Base-by-base conservation (phyloP, 805 yeast species). In the Kazachstania viticola region DNA sequence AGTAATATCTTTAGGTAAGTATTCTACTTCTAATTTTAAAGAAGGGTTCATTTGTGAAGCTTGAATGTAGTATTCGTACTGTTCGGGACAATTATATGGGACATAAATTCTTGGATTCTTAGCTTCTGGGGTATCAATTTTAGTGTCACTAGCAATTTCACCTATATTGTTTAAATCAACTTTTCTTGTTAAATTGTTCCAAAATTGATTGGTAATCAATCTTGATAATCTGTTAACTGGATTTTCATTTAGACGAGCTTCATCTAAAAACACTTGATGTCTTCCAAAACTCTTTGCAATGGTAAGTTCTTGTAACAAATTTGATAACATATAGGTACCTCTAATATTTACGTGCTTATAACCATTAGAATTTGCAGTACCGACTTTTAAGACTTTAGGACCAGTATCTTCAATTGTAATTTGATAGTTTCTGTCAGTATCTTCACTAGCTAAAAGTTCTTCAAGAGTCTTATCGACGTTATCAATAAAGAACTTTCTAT, bases 321-420 rank as follows among this genome's bases (percentile, higher is more conserved):
- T 85, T 0, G 91, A 76, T 29, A 85, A 60, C 85, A 79, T 79
- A 49, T 85, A 85, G 0, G 94, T 84, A 2, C 95, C 95, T 36
- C 93, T 61, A 33, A 85, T 67, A 37, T 76, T 80, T 32, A 69
- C 69, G 43, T 71, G 75, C 25, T 71, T 75, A 58, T 58, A 81
- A 1, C 95, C 95, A 45, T 75, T 73, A 4, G 94, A 82, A 50
- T 80, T 79, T 24, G 76, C 83, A 2, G 95, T 83, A 5, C 88
- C 88, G 11, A 81, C 62, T 41, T 71, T 69, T 36, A 80, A 59
- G 11, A 76, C 82, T 49, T 80, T 80, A 2, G 91, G 88, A 1
- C 91, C 91, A 2, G 71, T 69, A 47, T 81, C 91, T 45, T 81
- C 91, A 32, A 81, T 74, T 5, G 93, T 81, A 49, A 81, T 85